phyloP scores from a whole-genome alignment of 306 rosid species.

The Prunus salicina region DNA sequence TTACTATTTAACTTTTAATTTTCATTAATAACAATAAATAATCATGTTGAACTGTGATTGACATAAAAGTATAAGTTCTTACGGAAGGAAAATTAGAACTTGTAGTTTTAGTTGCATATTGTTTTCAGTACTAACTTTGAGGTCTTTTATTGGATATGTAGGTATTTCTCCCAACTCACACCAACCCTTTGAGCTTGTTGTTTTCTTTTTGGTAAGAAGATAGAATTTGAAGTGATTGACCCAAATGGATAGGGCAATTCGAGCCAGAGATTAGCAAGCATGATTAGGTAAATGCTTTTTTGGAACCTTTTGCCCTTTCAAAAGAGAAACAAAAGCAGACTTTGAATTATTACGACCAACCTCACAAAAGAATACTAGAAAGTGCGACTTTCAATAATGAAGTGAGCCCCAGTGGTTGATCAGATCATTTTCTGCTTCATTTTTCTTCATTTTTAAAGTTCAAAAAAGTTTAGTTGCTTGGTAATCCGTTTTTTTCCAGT shows the following conservation, averaged over 20 bases:
- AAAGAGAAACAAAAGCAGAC: neutral
- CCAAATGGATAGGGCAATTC: neutral
- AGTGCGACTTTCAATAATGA: neutral
- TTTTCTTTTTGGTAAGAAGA: neutral
- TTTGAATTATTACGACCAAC: neutral
- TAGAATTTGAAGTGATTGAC: neutral
- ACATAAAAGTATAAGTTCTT: too few relatives aligned
- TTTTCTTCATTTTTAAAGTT: neutral
- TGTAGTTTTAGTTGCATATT: too few relatives aligned
- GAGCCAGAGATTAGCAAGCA: neutral
- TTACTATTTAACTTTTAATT: too few relatives aligned
- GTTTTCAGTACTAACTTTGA: too few relatives aligned
- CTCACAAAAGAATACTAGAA: neutral
- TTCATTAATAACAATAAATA: too few relatives aligned
- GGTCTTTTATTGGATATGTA: too few relatives aligned
- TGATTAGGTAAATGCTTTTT: neutral
- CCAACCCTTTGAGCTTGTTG: neutral
- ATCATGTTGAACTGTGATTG: too few relatives aligned
- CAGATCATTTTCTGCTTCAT: neutral
- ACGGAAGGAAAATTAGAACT: too few relatives aligned
- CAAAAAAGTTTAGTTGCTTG: neutral
- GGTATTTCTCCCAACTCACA: neutral
- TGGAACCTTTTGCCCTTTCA: neutral
- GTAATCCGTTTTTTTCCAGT: neutral
- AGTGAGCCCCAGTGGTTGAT: neutral